phyloP scores from a whole-genome alignment of 2,329 filamentous ascomycete genomes.

The Fulvia fulva region DNA sequence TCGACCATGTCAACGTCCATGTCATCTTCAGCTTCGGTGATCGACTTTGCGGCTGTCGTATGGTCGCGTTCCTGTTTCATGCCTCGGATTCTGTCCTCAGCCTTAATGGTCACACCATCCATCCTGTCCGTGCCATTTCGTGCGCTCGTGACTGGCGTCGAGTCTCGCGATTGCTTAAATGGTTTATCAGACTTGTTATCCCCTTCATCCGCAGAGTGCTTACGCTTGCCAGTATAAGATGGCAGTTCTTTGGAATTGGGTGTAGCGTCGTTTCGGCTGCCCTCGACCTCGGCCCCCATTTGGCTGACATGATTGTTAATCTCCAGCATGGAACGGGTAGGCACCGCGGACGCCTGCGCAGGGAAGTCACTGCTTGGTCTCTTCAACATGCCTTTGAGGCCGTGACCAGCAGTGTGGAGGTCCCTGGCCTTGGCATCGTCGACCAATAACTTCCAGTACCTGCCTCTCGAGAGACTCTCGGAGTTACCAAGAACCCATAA shows the following conservation, averaged over 20 bases:
- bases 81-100: slow-evolving; percentile 26
- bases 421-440: slow-evolving; percentile 71
- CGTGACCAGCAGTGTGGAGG: slow-evolving; percentile 69
- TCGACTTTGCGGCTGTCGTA: not conserved
- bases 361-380: slow-evolving; percentile 47
- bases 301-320: slow-evolving; percentile 10
- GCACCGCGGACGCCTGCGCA: slow-evolving; percentile 14
- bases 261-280: not conserved
- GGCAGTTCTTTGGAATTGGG: not conserved
- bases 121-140: slow-evolving; percentile 30
- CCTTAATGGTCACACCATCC: slow-evolving; percentile 33
- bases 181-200: not conserved
- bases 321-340: slow-evolving; percentile 26
- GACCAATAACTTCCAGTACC: slow-evolving; percentile 87
- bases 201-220: not conserved
- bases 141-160: not conserved
- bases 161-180: not conserved
- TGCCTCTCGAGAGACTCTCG: slow-evolving; percentile 74
- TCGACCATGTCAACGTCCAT: slow-evolving; percentile 34
- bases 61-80: slow-evolving; percentile 17
- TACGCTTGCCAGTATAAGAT: not conserved
- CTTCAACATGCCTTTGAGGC: slow-evolving; percentile 50
- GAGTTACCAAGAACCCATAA: slow-evolving; percentile 96
- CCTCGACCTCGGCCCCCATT: not conserved
- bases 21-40: slow-evolving; percentile 2